Base-by-base conservation (phyloP, 208 protist genomes). In the Leishmania martiniquensis region DNA sequence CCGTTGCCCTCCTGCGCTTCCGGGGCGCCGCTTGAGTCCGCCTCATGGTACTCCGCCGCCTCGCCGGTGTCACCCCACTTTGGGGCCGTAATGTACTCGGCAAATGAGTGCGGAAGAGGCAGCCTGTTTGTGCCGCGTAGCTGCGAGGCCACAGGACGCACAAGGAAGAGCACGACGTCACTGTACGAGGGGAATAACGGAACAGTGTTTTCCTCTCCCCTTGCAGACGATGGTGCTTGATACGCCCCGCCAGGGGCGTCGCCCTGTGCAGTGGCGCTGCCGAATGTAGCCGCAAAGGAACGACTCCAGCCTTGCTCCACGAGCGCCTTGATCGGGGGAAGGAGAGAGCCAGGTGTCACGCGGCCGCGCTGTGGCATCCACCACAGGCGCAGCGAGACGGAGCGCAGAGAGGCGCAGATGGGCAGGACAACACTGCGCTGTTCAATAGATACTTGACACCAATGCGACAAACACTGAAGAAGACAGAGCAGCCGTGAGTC, bases 311-410 rank as follows among this genome's bases (percentile, higher is more conserved):
- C 73, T 34, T 93, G 78, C 45, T 88, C 82, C 29, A 96, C 29
- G 57, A 89, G 82, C 0, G 89, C 79, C 51, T 86, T 76, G 15
- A 96, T 82, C 32, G 85, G 78, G 0, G 92, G 87, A 67, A 96
- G 82, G 0, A 65, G 55, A 13, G 77, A 77, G 52, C 75, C 65
- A 22, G 92, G 89, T 49, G 76, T 86, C 39, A 96, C 85, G 49
- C 92, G 88, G 2, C 66, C 54, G 10, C 59, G 65, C 34, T 86
- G 79, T 32, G 89, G 89, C 29, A 82, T 80, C 92, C 92, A 96
- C 88, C 88, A 90, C 42, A 94, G 15, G 25, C 81, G 75, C 32
- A 96, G 62, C 57, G 77, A 80, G 67, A 81, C 79, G 5, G 66
- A 25, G 44, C 92, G 92, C 34, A 89, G 82, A 10, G 77, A 75